Conservation (phyloP, 257 asterid genomes). For the Solanum lignicaule region DNA sequence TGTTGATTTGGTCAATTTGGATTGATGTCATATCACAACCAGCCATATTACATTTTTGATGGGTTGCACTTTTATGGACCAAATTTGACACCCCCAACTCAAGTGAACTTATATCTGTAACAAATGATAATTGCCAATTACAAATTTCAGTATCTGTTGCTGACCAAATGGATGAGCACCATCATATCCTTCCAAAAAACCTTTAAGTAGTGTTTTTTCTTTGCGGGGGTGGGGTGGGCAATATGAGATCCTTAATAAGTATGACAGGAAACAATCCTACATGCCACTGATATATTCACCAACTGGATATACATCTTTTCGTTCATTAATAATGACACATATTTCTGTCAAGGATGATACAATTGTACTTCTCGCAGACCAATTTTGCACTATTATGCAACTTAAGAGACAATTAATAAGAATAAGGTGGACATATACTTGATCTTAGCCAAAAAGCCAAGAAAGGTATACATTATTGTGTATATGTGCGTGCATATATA, state of each 20-base stretch:
- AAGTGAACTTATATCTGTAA: neutral
- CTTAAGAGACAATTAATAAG: neutral
- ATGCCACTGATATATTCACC: neutral
- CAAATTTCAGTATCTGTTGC: neutral
- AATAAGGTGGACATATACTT: neutral
- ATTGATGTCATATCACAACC: neutral
- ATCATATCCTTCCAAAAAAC: neutral
- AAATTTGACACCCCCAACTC: neutral
- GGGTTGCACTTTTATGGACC: neutral
- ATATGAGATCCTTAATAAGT: neutral
- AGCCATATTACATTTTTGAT: neutral
- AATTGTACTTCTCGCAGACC: neutral
- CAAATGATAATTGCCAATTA: neutral
- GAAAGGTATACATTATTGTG: neutral
- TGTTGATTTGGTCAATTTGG: neutral
- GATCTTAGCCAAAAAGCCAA: neutral
- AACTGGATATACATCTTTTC: neutral
- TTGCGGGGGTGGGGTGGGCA: neutral
- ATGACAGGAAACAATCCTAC: neutral
- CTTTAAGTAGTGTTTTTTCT: neutral
- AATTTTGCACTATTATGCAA: neutral
- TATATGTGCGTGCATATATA: neutral
- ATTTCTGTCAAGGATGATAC: neutral
- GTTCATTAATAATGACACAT: neutral
- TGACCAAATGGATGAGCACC: neutral